A percentile compares a stretch with the other conserved stretches of the same genome.
These are phyloP conservation scores for Alternaria alternata DNA, from an alignment of 2,329 filamentous ascomycete species.

Conservation along the genomic window DNA sequence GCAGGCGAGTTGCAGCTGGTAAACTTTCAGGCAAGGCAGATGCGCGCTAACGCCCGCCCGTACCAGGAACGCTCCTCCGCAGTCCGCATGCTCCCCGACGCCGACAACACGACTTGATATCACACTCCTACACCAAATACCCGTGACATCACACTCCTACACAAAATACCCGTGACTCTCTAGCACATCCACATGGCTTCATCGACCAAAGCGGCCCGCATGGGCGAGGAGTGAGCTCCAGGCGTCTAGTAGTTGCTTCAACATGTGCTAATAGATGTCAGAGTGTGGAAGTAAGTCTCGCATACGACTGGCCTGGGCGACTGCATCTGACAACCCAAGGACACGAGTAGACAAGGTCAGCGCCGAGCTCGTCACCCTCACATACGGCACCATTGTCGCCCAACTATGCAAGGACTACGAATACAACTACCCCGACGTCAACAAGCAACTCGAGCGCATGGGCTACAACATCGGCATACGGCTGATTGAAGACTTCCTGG, in stretches of 20 bases:
- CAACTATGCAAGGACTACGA: constrained; percentile 98
- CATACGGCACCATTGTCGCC: constrained; percentile 96
- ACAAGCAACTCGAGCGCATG: constrained; percentile 98
- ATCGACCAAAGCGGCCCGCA: constrained; percentile 71
- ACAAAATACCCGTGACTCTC: background rate
- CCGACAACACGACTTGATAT: constrained; percentile 28
- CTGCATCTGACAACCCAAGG: constrained; percentile 60
- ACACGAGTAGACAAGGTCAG: constrained; percentile 97
- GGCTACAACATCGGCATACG: constrained; percentile 97
- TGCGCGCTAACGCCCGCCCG: constrained; percentile 24
- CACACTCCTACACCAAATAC: background rate
- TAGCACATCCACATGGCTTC: constrained; percentile 49
- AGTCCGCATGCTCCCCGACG: constrained; percentile 21
- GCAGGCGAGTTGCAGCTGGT: constrained; percentile 18
- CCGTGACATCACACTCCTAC: background rate
- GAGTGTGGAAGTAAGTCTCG: constrained; percentile 87
- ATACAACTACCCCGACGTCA: constrained; percentile 91
- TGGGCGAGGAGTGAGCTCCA: constrained; percentile 75
- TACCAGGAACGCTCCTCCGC: constrained; percentile 20
- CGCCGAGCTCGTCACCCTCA: constrained; percentile 94
- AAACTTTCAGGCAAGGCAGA: constrained; percentile 29
- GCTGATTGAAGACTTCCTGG: constrained; percentile 95
- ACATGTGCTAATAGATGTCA: constrained; percentile 55
- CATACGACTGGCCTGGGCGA: background rate
- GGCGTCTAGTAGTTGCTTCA: constrained; percentile 28